Percentiles rank a stretch among this genome's conserved stretches.
phyloP scores from a whole-genome alignment of 2,329 filamentous ascomycete genomes.

The Neocucurbitaria cava region DNA sequence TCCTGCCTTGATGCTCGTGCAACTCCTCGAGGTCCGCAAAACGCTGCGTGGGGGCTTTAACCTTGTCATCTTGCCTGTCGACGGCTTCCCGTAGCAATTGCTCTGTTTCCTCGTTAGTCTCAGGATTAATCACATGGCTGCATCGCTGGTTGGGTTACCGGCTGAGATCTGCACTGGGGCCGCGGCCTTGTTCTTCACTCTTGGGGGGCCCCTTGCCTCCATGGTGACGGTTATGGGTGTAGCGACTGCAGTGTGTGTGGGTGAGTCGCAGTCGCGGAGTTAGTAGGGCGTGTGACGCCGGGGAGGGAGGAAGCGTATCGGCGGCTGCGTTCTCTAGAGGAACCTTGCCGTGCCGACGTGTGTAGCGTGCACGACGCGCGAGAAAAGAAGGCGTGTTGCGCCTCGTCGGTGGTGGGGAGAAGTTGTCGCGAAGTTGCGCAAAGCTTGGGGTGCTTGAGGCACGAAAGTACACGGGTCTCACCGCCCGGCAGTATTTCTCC shows the following conservation, averaged over 20 bases:
- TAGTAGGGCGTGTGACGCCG: constrained; percentile 1
- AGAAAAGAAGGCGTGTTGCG: constrained; percentile 3
- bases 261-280: neutral
- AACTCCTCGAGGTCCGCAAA: constrained; percentile 97
- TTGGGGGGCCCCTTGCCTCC: constrained; percentile 88
- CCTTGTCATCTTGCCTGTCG: constrained; percentile 86
- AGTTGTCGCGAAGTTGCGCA: constrained; percentile 5
- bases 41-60: constrained; percentile 90
- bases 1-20: constrained; percentile 95
- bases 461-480: constrained; percentile 4
- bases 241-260: neutral
- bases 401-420: constrained; percentile 6
- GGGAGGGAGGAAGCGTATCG: no score
- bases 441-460: constrained; percentile 13
- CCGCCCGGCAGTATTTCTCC: constrained; percentile 23
- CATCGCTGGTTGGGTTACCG: no score
- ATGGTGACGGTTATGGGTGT: constrained; percentile 59
- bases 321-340: no score
- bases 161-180: constrained; percentile 86
- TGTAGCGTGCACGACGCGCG: constrained; percentile 1
- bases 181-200: constrained; percentile 98
- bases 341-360: neutral
- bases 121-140: no score
- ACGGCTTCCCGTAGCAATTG: constrained; percentile 97
- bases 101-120: no score